Evolutionary conservation across 352 stramenopile genomes (phyloP).

Genomic region (Phytophthora aleatoria): DNA sequence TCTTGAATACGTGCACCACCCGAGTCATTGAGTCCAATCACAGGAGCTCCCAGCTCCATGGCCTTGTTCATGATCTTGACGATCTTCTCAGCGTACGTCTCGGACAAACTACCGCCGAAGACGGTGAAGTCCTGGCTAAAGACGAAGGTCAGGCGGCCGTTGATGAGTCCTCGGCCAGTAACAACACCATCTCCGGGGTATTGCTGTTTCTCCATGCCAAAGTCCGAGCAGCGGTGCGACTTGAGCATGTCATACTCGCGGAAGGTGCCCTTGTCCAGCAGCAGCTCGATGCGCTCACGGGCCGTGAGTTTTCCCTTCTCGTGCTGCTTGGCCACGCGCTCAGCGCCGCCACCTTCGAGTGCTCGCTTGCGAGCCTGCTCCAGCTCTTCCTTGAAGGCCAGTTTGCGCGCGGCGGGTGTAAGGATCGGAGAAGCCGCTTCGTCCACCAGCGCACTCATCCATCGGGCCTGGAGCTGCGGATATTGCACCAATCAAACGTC

Average conservation of each 20-base stretch:
- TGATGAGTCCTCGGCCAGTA: constrained; percentile 93
- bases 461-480: constrained; percentile 40
- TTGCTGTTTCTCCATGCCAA: constrained; percentile 95
- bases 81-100: constrained; percentile 98
- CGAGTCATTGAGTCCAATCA: constrained; percentile 99
- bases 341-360: constrained; percentile 87
- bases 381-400: constrained; percentile 75
- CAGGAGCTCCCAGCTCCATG: constrained; percentile 93
- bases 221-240: constrained; percentile 96
- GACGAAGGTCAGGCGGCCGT: constrained; percentile 95
- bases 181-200: constrained; percentile 96
- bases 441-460: constrained; percentile 45
- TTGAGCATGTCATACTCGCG: constrained; percentile 97
- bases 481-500: background rate
- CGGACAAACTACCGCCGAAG: constrained; percentile 95
- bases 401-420: constrained; percentile 65
- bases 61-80: constrained; percentile 99
- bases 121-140: constrained; percentile 99
- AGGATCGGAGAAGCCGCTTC: constrained; percentile 37
- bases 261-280: constrained; percentile 97
- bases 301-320: constrained; percentile 96
- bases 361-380: constrained; percentile 73
- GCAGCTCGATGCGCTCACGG: constrained; percentile 93
- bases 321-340: constrained; percentile 92
- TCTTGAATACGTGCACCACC: constrained; percentile 98